These are phyloP conservation scores for Hypoxylon perforatum DNA, from an alignment of 495 filamentous ascomycete species.

Conservation along the genomic window DNA sequence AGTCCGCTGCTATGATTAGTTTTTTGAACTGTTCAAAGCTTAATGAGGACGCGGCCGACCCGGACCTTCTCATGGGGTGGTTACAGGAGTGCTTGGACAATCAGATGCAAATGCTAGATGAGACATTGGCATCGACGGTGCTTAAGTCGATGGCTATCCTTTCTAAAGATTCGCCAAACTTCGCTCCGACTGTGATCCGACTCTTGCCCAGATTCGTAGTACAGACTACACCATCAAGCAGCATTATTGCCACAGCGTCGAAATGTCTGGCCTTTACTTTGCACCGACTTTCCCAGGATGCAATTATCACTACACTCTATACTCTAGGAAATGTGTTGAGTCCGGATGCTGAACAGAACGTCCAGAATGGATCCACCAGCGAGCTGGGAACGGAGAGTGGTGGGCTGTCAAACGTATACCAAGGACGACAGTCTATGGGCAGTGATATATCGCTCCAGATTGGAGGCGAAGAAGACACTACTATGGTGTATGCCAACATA, in stretches of 20 bases:
- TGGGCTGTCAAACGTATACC: conserved; percentile 58
- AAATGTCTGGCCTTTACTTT: conserved; percentile 83
- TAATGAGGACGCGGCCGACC: conserved; percentile 81
- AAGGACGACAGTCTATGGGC: conserved; percentile 68
- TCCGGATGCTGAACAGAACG: conserved; percentile 64
- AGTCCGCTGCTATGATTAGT: conserved; percentile 80
- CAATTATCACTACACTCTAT: conserved; percentile 93
- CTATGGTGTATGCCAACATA: conserved; percentile 77
- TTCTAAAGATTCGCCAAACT: conserved; percentile 74
- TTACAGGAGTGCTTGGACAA: conserved; percentile 82
- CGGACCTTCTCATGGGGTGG: conserved; percentile 86
- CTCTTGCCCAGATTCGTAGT: conserved; percentile 86
- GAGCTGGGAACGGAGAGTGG: conserved; percentile 48
- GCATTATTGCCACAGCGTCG: conserved; percentile 78
- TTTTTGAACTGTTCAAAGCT: conserved; percentile 86
- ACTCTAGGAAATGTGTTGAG: conserved; percentile 92
- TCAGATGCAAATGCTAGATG: conserved; percentile 80
- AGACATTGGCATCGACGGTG: conserved; percentile 75
- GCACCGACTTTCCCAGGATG: conserved; percentile 85
- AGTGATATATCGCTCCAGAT: conserved; percentile 82
- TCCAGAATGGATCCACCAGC: conserved; percentile 49
- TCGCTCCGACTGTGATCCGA: conserved; percentile 81
- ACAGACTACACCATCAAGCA: conserved; percentile 73
- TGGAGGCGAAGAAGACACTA: conserved; percentile 77
- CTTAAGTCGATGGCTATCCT: conserved; percentile 85